A percentile compares a stretch with the other conserved stretches of the same genome.
Conservation (phyloP, 257 asterid genomes). For the Marsdenia floribunda region DNA sequence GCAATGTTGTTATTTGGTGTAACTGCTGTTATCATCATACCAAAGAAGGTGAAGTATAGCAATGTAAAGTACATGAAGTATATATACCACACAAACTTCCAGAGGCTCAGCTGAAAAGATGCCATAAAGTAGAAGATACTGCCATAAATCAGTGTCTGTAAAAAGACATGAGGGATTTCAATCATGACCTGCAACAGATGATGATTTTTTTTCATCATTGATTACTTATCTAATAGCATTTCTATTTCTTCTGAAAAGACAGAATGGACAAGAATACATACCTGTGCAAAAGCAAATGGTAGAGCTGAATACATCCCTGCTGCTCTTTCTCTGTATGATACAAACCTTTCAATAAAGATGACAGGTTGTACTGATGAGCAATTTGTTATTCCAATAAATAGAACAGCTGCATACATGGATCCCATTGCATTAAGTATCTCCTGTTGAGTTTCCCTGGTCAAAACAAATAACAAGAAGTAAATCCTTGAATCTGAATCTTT, state of each 20-base stretch:
- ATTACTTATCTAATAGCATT: not conserved
- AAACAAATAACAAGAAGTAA: not conserved
- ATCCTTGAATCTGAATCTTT: not conserved
- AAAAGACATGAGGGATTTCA: constrained; percentile 72
- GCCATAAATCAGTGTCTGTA: constrained; percentile 64
- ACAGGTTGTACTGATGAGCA: constrained; percentile 89
- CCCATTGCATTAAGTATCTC: constrained; percentile 93
- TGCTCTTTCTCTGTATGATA: constrained; percentile 83
- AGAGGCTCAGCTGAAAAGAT: constrained; percentile 54
- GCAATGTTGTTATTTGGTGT: constrained; percentile 91
- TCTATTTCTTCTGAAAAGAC: not conserved
- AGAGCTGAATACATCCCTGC: constrained; percentile 93
- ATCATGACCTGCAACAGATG: constrained; percentile 53
- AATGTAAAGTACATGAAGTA: constrained; percentile 72
- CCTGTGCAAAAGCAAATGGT: constrained; percentile 70
- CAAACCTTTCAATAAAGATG: constrained; percentile 76
- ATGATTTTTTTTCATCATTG: not conserved
- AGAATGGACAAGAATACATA: not conserved
- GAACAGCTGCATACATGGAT: constrained; percentile 79
- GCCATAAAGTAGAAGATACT: constrained; percentile 71
- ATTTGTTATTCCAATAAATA: constrained; percentile 78
- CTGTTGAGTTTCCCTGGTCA: constrained; percentile 65
- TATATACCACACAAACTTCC: constrained; percentile 60
- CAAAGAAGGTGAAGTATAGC: constrained; percentile 79
- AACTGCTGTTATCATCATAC: constrained; percentile 94